Percentiles rank a stretch among this genome's conserved stretches.
phyloP scores from a whole-genome alignment of 768 basidiomycete genomes.

The Tylopilus felleus region DNA sequence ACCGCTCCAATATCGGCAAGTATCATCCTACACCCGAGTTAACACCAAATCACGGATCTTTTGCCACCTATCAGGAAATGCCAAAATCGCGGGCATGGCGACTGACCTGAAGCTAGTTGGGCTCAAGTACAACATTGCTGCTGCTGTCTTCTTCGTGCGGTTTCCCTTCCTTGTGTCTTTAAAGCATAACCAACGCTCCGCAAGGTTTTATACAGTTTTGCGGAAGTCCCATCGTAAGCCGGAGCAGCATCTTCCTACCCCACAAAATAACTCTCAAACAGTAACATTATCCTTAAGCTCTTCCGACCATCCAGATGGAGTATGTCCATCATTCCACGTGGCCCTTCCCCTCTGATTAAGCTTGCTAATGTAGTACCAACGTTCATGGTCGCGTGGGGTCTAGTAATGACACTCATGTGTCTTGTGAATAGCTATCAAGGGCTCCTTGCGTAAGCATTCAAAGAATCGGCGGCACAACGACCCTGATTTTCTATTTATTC shows the following conservation, averaged over 20 bases:
- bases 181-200: neutral
- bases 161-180: neutral
- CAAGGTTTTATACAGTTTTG: slow-evolving; percentile 37
- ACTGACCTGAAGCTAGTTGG: slow-evolving; percentile 35
- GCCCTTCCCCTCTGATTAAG: slow-evolving; percentile 6
- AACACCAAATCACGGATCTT: neutral
- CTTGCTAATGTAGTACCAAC: slow-evolving; percentile 33
- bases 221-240: slow-evolving; percentile 38
- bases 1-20: slow-evolving; percentile 45
- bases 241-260: neutral
- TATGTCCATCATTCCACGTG: slow-evolving; percentile 12
- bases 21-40: neutral
- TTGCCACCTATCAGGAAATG: slow-evolving; percentile 32
- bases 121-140: slow-evolving; percentile 35
- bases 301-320: slow-evolving; percentile 36
- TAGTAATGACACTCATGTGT: slow-evolving; percentile 39
- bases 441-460: slow-evolving; percentile 28
- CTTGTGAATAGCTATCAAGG: slow-evolving; percentile 34
- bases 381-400: slow-evolving; percentile 40
- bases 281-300: slow-evolving; percentile 38
- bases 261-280: slow-evolving; percentile 11
- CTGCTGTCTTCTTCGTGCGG: slow-evolving; percentile 38
- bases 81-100: slow-evolving; percentile 44
- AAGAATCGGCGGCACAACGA: neutral
- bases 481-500: neutral